Percentiles rank a stretch among this genome's conserved stretches.
These are phyloP conservation scores for Picea glauca DNA, from an alignment of 75 land plant genomes.

Conservation along the genomic window DNA sequence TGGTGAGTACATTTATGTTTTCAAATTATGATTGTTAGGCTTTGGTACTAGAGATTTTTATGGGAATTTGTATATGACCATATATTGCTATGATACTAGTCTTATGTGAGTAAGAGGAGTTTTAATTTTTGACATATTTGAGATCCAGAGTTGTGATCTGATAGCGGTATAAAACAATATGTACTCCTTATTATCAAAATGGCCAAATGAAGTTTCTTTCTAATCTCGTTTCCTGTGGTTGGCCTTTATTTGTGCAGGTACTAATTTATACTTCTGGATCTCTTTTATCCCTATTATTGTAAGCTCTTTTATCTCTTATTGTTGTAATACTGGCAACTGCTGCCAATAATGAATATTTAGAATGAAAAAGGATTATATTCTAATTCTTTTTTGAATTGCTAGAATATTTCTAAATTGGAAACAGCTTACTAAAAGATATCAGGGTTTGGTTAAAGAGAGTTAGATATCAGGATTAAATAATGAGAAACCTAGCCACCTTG, in stretches of 20 bases:
- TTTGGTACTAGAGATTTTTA: neutral
- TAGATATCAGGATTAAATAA: neutral
- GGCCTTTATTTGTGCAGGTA: slow-evolving; percentile 35
- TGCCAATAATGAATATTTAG: slow-evolving; percentile 1
- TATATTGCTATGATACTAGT: neutral
- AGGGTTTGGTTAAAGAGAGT: neutral
- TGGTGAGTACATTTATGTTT: slow-evolving; percentile 33
- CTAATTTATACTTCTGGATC: slow-evolving; percentile 88
- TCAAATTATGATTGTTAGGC: neutral
- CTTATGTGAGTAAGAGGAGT: neutral
- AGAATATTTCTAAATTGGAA: neutral
- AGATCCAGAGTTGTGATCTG: no score
- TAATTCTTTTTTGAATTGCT: neutral
- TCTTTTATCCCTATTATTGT: slow-evolving; percentile 80
- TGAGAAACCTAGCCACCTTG: neutral
- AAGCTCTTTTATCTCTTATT: slow-evolving; percentile 20
- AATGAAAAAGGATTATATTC: neutral
- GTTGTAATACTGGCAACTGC: neutral
- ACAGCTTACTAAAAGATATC: neutral
- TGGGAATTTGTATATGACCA: neutral
- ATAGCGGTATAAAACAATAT: no score
- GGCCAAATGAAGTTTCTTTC: neutral
- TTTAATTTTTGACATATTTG: no score
- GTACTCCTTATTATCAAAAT: no score
- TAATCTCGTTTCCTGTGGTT: neutral